Evolutionary conservation across 192 early-diverging fungal genomes (phyloP).

Genomic region (Phlyctochytrium arcticum): DNA sequence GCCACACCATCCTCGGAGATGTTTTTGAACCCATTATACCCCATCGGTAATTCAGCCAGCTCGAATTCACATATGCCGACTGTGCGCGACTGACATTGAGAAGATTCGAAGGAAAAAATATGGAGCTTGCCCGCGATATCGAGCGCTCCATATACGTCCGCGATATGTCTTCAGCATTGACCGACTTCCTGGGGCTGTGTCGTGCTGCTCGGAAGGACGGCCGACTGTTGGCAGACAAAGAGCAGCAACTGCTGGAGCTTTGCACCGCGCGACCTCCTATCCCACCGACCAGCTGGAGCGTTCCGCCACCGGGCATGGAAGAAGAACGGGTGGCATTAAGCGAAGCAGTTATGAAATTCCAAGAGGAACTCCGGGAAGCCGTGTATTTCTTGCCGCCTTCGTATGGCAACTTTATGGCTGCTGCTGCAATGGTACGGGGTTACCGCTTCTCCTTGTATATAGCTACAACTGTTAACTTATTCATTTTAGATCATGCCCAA

Average conservation of each 20-base stretch:
- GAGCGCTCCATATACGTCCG: conserved; percentile 37
- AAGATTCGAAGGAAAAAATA: neutral
- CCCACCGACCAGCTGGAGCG: conserved; percentile 30
- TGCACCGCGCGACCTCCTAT: conserved; percentile 36
- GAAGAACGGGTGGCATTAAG: conserved; percentile 19
- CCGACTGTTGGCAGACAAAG: conserved; percentile 25
- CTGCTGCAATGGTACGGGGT: conserved; percentile 29
- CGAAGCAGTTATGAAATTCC: conserved; percentile 31
- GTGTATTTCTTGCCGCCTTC: conserved; percentile 41
- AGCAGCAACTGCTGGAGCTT: conserved; percentile 43
- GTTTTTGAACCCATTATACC: conserved; percentile 27
- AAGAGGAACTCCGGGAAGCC: conserved; percentile 32
- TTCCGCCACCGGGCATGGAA: conserved; percentile 6
- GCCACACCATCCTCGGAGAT: conserved; percentile 31
- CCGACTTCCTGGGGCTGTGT: conserved; percentile 24
- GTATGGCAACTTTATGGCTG: conserved; percentile 27
- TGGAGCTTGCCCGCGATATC: conserved; percentile 27
- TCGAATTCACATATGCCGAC: neutral
- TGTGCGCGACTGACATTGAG: neutral
- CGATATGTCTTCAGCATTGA: conserved; percentile 34
- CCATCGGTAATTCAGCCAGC: conserved; percentile 23
- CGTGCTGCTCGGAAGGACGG: conserved; percentile 22
- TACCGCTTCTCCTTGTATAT: neutral
- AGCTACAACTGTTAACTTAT: conserved; percentile 10
- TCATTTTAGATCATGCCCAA: conserved; percentile 20